Evolutionary conservation across 768 basidiomycete genomes (phyloP).

Genomic region (Suillus subluteus): DNA sequence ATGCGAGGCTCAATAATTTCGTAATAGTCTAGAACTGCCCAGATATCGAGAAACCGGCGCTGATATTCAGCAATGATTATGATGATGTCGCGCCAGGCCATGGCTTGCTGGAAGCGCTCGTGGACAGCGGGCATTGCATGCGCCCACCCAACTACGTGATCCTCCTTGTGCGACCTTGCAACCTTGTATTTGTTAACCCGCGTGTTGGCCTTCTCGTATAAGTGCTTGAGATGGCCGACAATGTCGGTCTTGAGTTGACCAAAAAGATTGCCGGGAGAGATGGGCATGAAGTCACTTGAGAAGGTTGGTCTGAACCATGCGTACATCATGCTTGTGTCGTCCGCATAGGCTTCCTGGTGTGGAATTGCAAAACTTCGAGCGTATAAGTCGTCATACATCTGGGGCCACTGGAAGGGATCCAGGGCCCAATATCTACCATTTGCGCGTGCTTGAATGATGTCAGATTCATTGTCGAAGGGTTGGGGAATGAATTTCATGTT

Average conservation of each 20-base stretch:
- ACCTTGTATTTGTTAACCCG: not conserved
- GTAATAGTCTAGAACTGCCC: not conserved
- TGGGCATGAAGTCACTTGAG: not conserved
- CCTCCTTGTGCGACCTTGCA: not conserved
- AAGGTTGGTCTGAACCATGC: not conserved
- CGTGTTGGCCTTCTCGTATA: not conserved
- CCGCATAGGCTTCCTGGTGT: not conserved
- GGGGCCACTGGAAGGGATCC: not conserved
- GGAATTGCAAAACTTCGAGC: not conserved
- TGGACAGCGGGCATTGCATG: not conserved
- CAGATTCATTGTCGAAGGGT: not conserved
- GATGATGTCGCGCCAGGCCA: not conserved
- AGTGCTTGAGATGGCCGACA: not conserved
- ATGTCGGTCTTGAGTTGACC: not conserved
- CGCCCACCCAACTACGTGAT: not conserved
- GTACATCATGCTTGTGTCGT: not conserved
- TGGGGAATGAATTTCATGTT: not conserved
- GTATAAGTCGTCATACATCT: not conserved
- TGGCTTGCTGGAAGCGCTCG: not conserved
- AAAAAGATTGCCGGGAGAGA: not conserved
- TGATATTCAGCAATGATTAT: constrained; percentile 1
- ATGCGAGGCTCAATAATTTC: not conserved
- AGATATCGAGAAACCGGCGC: not conserved
- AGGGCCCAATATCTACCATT: not conserved
- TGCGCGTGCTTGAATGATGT: not conserved